A percentile compares a stretch with the other conserved stretches of the same genome.
Evolutionary conservation across 257 asterid species (phyloP).

Genomic region (Lithospermum erythrorhizon): DNA sequence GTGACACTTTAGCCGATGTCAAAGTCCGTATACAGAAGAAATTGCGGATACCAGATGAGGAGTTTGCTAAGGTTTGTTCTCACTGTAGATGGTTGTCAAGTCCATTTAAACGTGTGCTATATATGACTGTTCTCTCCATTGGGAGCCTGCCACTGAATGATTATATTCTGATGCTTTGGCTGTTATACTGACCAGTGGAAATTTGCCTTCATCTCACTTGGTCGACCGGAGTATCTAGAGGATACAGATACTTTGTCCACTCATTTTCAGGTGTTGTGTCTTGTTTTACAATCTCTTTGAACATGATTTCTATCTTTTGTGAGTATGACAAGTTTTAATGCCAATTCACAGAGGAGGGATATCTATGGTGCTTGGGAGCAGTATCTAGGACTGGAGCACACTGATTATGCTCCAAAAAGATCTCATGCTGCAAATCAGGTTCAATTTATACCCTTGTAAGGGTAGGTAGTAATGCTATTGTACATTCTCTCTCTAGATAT

Average conservation of each 20-base stretch:
- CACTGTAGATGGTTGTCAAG: not conserved
- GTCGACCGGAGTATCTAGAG: slow-evolving; percentile 42
- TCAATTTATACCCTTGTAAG: not conserved
- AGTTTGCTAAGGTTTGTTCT: slow-evolving; percentile 31
- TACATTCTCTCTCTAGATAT: no score
- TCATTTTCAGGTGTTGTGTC: slow-evolving; percentile 38
- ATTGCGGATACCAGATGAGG: slow-evolving; percentile 45
- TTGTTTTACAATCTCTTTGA: slow-evolving; percentile 3
- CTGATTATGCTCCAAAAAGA: slow-evolving; percentile 35
- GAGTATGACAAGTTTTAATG: slow-evolving; percentile 1
- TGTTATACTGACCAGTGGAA: slow-evolving; percentile 39
- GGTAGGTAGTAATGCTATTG: not conserved
- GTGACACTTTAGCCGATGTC: slow-evolving; percentile 36
- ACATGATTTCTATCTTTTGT: slow-evolving; percentile 1
- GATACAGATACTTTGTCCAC: slow-evolving; percentile 38
- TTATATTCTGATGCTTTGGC: slow-evolving; percentile 5
- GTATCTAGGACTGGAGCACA: slow-evolving; percentile 56
- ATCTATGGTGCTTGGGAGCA: slow-evolving; percentile 38
- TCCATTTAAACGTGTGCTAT: not conserved
- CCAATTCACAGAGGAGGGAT: slow-evolving; percentile 28
- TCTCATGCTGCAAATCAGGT: slow-evolving; percentile 39
- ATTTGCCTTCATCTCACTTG: slow-evolving; percentile 42
- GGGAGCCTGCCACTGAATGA: slow-evolving; percentile 1
- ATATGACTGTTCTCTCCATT: not conserved
- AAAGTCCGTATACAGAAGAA: slow-evolving; percentile 41